Base-by-base conservation (phyloP, 2,329 filamentous ascomycete species). In the Pseudogymnoascus sp. region DNA sequence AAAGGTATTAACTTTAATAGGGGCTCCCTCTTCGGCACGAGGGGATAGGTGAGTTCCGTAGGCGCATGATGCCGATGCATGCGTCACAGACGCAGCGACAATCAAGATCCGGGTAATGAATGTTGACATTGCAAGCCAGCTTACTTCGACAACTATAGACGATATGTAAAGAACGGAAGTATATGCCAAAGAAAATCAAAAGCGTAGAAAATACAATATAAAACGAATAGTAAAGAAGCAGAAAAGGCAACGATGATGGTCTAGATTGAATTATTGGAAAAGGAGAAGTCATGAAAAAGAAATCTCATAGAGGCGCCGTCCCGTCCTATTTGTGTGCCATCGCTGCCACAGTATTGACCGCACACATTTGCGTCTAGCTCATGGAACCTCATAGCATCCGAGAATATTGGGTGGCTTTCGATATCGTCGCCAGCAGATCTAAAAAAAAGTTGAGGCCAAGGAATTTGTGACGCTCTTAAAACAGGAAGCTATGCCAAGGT, bases 11-110 rank as follows among this genome's bases (percentile, higher is more conserved):
- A 75, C 70, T 42, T 71, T 63, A 47, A 78, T 72, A 0, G 60
- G 65, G 4, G 69, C 73, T 9, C 67, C 70, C 53, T 67, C 70
- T 63, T 73, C 74, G 7, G 71, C 68, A 35, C 75, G 69, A 15
- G 72, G 72, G 53, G 74, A 69, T 15, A 78, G 65, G 44, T 72
- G 68, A 1, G 77, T 78, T 62, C 76, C 77, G 36, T 78, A 75
- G 7, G 75, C 75, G 61, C 77, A 78, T 7, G 75, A 76, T 5
- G 75, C 76, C 38, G 74, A 63, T 28, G 64, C 67, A 61, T 68
- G 72, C 66, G 65, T 67, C 47, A 71, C 73, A 50, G 73, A 72
- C 38, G 69, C 61, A 15, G 50, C 50, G n/a, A 57, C 28, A 21
- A 57, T 57, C 28, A 57, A 35, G n/a, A 57, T 33, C 17, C 50